Base-by-base conservation (phyloP, 2,329 filamentous ascomycete species). In the Fusarium tjaetaba region DNA sequence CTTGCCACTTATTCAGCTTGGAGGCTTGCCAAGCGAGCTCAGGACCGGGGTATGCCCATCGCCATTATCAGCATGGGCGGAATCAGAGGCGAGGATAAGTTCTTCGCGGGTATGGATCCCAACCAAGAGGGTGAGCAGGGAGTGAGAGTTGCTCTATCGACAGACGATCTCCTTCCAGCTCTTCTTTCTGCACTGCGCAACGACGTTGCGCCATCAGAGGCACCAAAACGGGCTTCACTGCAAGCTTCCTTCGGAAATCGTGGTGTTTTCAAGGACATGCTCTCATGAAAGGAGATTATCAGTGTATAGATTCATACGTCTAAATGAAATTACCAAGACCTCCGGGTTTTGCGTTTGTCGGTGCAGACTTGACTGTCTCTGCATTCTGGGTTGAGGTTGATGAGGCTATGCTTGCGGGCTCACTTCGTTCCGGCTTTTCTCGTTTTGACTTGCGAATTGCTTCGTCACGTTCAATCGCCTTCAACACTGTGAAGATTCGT, bases 1-100 rank as follows among this genome's bases (percentile, higher is more conserved):
- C 87, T 98, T 53, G 96, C 96, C 11, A 98, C 96, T 0, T 98
- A 97, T 81, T 97, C 95, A 16, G 96, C 96, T 1, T 99, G 95
- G 95, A 87, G 96, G 65, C 82, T 99, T 61, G 94, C 93, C 4
- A 96, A 95, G 84, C 86, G 92, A 67, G 96, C 96, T 36, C 92
- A 93, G 76, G 93, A 96, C 76, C 88, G 91, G 71, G 91, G 91
- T 2, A 96, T 97, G 90, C 92, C 94, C 22, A 93, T 98, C 79
- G 95, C 92, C 1, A 91, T 98, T 46, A 85, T 98, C 66, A 98
- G 97, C 78, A 87, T 98, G 67, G 93, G 94, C n/a, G 93, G 94
- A 15, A 91, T 95, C 32, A 88, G 94, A 76, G 93, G 93, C 22
- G 93, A 97, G 79, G 92, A 94, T n/a, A 83, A 83, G 7, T 92